Evolutionary conservation across 257 asterid species (phyloP).

Genomic region (Solanum okadae): DNA sequence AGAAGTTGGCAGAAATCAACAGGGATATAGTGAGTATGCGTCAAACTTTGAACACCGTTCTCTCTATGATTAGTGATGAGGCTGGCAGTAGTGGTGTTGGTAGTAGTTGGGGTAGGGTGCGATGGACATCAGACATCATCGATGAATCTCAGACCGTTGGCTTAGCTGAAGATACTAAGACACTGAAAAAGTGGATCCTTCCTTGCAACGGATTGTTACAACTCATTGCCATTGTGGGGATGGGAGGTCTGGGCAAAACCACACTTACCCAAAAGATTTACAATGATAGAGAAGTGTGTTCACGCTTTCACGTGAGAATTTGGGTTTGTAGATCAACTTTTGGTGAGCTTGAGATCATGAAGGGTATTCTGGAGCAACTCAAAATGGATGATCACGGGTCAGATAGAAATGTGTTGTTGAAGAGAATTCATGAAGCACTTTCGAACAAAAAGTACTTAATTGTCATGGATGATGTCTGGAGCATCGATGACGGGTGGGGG

Average conservation of each 20-base stretch:
- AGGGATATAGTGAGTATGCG: background rate
- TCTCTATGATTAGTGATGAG: background rate
- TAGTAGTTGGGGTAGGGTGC: background rate
- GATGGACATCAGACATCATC: background rate
- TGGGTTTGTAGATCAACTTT: constrained; percentile 12
- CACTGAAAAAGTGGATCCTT: constrained; percentile 3
- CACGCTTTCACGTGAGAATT: background rate
- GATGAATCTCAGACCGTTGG: constrained; percentile 4
- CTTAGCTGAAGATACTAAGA: background rate
- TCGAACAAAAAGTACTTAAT: no score
- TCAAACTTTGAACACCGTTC: background rate
- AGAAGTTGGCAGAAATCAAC: constrained; percentile 6
- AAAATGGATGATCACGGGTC: no score
- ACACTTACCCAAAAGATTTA: constrained; percentile 15
- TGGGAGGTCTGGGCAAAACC: constrained; percentile 25
- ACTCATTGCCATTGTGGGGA: constrained; percentile 14
- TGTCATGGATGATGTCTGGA: no score
- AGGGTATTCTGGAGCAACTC: no score
- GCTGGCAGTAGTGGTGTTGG: background rate
- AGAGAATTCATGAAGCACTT: no score
- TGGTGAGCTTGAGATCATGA: constrained; percentile 5
- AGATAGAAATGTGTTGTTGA: no score
- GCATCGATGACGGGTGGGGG: constrained; percentile 14
- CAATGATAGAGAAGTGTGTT: background rate
- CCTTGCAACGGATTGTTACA: background rate